A percentile compares a stretch with the other conserved stretches of the same genome.
phyloP scores from a whole-genome alignment of 306 rosid species.

The Herpetospermum pedunculosum region DNA sequence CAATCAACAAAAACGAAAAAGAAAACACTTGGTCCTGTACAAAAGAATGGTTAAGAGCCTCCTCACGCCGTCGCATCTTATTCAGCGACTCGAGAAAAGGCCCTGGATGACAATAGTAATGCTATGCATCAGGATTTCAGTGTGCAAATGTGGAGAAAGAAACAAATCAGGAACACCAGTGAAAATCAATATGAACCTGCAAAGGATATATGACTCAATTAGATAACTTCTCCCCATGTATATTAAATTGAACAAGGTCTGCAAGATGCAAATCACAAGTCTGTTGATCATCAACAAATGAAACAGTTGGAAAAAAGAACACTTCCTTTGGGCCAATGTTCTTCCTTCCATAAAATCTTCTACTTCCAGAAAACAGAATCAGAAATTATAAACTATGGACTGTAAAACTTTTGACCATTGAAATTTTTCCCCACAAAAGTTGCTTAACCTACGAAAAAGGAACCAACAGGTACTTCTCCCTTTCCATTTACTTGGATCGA shows the following conservation, averaged over 20 bases:
- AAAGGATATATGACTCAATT: not conserved
- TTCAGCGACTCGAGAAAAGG: not conserved
- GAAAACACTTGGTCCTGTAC: not conserved
- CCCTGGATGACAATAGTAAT: not conserved
- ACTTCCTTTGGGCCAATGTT: not conserved
- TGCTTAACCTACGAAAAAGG: not conserved
- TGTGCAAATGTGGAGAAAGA: not conserved
- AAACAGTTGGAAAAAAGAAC: not conserved
- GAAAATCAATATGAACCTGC: not conserved
- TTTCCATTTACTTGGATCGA: not conserved
- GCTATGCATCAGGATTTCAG: not conserved
- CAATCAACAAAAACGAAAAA: not conserved
- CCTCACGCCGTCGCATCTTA: not conserved
- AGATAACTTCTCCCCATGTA: not conserved
- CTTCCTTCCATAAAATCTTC: not conserved
- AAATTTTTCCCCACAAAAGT: not conserved
- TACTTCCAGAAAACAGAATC: not conserved
- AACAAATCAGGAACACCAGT: not conserved
- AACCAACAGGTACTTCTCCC: not conserved
- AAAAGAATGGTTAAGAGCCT: not conserved
- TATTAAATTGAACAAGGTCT: not conserved
- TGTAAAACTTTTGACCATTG: not conserved
- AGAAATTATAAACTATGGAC: not conserved
- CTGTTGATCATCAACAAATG: not conserved
- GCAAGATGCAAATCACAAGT: not conserved